phyloP scores from a whole-genome alignment of 768 basidiomycete genomes.

The Podaxis sp. region DNA sequence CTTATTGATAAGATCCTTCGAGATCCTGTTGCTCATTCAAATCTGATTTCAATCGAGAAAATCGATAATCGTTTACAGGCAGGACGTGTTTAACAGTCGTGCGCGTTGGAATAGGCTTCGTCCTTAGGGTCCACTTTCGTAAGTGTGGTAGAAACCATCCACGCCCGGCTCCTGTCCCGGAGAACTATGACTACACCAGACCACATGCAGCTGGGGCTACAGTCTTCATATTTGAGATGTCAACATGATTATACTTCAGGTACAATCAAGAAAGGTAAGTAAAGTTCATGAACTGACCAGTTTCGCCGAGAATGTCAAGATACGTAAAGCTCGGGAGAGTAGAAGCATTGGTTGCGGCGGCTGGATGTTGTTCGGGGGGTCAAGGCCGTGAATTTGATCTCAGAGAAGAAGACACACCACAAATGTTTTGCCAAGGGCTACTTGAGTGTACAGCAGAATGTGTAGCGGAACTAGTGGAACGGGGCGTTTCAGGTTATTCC shows the following conservation, averaged over 20 bases:
- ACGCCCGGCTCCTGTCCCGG: neutral
- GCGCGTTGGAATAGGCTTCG: neutral
- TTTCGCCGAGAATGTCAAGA: neutral
- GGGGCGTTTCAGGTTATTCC: neutral
- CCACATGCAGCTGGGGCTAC: neutral
- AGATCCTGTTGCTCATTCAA: neutral
- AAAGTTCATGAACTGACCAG: neutral
- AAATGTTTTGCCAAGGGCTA: neutral
- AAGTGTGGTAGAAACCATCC: neutral
- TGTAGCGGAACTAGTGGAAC: neutral
- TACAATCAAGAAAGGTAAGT: neutral
- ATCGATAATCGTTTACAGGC: neutral
- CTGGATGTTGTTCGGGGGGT: neutral
- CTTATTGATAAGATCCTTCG: neutral
- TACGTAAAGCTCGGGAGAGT: neutral
- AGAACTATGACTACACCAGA: neutral
- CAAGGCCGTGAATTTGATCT: neutral
- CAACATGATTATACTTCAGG: neutral
- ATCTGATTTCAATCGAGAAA: neutral
- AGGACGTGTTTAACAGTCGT: neutral
- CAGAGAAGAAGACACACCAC: neutral
- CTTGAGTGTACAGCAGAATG: neutral
- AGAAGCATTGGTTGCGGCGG: neutral
- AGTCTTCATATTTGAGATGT: neutral
- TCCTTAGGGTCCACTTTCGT: neutral